Evolutionary conservation across 2,329 filamentous ascomycete species (phyloP).

Genomic region (Acephala macrosclerotiorum): DNA sequence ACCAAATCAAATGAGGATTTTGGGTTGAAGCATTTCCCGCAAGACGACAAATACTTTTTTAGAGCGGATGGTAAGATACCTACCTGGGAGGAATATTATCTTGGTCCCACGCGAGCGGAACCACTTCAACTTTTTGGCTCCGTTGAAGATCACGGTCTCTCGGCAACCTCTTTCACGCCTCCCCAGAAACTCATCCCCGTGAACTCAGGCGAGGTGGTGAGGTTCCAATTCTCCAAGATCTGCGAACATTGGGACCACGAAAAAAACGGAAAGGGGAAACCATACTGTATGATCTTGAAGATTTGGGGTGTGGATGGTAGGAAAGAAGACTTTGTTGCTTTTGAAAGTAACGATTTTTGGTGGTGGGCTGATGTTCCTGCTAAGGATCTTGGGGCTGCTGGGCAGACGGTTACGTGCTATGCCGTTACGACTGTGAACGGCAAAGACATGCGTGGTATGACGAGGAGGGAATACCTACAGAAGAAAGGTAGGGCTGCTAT

Average conservation of each 20-base stretch:
- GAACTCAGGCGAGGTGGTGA: conserved; percentile 63
- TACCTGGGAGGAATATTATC: conserved; percentile 84
- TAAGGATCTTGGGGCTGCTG: conserved; percentile 69
- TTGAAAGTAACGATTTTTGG: conserved; percentile 79
- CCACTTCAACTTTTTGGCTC: conserved; percentile 56
- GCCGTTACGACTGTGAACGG: conserved; percentile 60
- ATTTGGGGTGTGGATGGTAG: conserved; percentile 72
- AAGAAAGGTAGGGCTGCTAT: conserved; percentile 42
- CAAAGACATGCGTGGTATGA: conserved; percentile 42
- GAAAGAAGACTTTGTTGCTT: conserved; percentile 71
- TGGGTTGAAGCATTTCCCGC: conserved; percentile 80
- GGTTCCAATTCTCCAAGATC: conserved; percentile 81
- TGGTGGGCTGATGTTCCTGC: conserved; percentile 83
- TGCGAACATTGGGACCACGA: conserved; percentile 87
- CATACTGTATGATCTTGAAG: conserved; percentile 74
- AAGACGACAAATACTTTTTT: conserved; percentile 73
- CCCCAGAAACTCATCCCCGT: conserved; percentile 65
- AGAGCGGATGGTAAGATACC: conserved; percentile 72
- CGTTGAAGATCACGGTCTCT: conserved; percentile 57
- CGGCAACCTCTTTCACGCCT: conserved; percentile 68
- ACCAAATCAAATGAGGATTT: conserved; percentile 78
- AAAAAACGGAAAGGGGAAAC: conserved; percentile 68
- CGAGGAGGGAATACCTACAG: conserved; percentile 36
- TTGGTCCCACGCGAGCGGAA: conserved; percentile 62
- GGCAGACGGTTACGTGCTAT: conserved; percentile 71